Percentiles rank a stretch among this genome's conserved stretches.
Conservation (phyloP, 2,329 filamentous ascomycete species). For the Aureobasidium sp. region DNA sequence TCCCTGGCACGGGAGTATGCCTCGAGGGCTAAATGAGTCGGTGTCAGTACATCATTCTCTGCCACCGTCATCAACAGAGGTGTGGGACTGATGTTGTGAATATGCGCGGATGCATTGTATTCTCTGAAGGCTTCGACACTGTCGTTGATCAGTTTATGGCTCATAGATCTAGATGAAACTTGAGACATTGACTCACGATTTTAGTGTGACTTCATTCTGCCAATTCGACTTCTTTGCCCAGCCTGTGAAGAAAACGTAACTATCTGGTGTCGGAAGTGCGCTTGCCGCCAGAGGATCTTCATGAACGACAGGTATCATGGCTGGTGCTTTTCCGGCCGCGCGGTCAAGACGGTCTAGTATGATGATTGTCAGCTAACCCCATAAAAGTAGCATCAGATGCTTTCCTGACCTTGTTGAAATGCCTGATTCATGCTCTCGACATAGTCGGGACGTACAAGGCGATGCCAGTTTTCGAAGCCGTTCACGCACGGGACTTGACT, state of each 20-base stretch:
- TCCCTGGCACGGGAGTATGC: slow-evolving; percentile 33
- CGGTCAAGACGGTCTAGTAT: background rate
- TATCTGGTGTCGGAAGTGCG: slow-evolving; percentile 31
- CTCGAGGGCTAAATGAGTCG: slow-evolving; percentile 29
- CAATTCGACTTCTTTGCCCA: slow-evolving; percentile 30
- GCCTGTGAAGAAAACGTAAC: slow-evolving; percentile 28
- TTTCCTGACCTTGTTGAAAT: too few species aligned
- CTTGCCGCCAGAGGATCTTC: slow-evolving; percentile 25
- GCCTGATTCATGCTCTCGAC: too few species aligned
- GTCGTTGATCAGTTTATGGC: background rate
- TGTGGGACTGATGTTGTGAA: slow-evolving; percentile 32
- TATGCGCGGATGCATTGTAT: too few species aligned
- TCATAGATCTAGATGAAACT: too few species aligned
- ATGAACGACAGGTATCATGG: background rate
- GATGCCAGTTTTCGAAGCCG: too few species aligned
- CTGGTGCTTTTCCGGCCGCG: slow-evolving; percentile 7
- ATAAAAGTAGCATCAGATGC: too few species aligned
- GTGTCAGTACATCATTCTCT: slow-evolving; percentile 28
- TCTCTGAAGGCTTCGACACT: slow-evolving; percentile 21
- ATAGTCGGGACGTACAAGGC: too few species aligned
- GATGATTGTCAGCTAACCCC: too few species aligned
- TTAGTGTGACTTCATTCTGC: slow-evolving; percentile 30
- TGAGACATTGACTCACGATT: too few species aligned
- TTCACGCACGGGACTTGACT: too few species aligned
- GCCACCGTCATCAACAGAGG: slow-evolving; percentile 34